phyloP scores from a whole-genome alignment of 2,329 filamentous ascomycete species.

The Emergomyces pasteurianus region DNA sequence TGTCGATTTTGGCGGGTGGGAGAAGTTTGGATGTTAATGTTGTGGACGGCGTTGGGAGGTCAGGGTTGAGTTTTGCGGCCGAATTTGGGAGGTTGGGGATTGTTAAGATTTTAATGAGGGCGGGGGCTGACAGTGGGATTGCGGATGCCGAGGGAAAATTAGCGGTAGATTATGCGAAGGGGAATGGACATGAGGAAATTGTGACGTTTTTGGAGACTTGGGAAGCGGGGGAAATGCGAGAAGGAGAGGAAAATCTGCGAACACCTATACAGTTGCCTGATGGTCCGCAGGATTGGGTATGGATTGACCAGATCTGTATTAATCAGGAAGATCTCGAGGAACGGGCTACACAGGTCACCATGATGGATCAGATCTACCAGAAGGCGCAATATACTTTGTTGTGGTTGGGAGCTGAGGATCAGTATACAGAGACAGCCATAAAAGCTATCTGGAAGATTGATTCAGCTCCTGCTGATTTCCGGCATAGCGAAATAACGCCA shows the following conservation, averaged over 20 bases:
- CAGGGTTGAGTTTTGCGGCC: slow-evolving; percentile 1
- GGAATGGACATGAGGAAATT: background rate
- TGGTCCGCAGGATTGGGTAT: slow-evolving; percentile 5
- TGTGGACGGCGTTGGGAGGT: background rate
- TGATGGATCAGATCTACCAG: slow-evolving; percentile 11
- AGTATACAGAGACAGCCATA: slow-evolving; percentile 5
- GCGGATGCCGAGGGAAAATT: background rate
- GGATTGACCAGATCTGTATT: slow-evolving; percentile 12
- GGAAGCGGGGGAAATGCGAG: background rate
- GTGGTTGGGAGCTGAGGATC: slow-evolving; percentile 13
- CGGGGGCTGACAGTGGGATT: background rate
- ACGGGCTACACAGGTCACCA: slow-evolving; percentile 7
- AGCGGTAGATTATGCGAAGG: slow-evolving; percentile 2
- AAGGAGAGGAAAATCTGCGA: background rate
- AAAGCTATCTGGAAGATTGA: slow-evolving; percentile 6
- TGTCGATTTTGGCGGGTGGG: background rate
- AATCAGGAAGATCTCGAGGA: slow-evolving; percentile 10
- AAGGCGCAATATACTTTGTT: slow-evolving; percentile 11
- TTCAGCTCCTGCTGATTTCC: slow-evolving; percentile 2
- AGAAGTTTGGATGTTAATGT: background rate
- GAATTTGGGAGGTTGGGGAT: background rate
- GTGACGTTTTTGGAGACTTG: background rate
- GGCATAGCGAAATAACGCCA: background rate
- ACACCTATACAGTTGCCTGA: background rate
- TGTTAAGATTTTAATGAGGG: background rate